Percentiles rank a stretch among this genome's conserved stretches.
phyloP scores from a whole-genome alignment of 805 yeast genomes.

The Clavispora asparagi region DNA sequence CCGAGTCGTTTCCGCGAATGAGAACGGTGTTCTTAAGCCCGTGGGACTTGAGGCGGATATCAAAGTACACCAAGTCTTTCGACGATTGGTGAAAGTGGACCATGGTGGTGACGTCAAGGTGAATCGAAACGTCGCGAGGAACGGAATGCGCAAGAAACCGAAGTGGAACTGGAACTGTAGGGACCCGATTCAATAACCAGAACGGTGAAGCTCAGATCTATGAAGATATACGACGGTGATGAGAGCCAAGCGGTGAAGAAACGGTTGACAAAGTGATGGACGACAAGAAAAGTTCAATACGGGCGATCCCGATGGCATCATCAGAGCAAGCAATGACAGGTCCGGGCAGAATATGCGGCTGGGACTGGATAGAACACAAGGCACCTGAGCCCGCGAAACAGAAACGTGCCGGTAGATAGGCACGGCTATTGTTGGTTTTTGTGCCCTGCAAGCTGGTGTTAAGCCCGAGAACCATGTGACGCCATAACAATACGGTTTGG shows the following conservation, averaged over 20 bases:
- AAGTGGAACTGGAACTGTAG: too few relatives aligned
- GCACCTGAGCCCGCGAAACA: neutral
- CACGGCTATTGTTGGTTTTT: neutral
- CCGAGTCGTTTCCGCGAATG: conserved; percentile 41
- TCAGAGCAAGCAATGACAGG: neutral
- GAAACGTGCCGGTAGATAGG: neutral
- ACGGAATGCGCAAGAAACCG: too few relatives aligned
- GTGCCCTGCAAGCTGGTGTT: neutral
- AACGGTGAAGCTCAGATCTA: too few relatives aligned
- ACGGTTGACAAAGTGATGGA: too few relatives aligned
- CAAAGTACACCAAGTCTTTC: conserved; percentile 29
- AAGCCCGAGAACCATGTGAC: neutral
- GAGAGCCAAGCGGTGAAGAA: neutral
- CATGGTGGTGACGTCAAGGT: conserved; percentile 9
- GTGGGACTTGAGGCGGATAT: conserved; percentile 33
- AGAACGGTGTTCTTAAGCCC: conserved; percentile 39
- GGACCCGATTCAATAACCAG: too few relatives aligned
- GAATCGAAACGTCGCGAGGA: too few relatives aligned
- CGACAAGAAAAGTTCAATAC: neutral
- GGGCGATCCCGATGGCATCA: neutral
- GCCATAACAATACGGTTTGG: too few relatives aligned
- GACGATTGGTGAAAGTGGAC: conserved; percentile 15
- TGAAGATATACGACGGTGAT: neutral
- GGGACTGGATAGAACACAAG: neutral
- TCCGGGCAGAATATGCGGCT: neutral